Evolutionary conservation across 1,284 basidiomycete genomes (phyloP), one percentile per base, ranked within the genome.

Genomic region (Heterobasidion annosum): DNA sequence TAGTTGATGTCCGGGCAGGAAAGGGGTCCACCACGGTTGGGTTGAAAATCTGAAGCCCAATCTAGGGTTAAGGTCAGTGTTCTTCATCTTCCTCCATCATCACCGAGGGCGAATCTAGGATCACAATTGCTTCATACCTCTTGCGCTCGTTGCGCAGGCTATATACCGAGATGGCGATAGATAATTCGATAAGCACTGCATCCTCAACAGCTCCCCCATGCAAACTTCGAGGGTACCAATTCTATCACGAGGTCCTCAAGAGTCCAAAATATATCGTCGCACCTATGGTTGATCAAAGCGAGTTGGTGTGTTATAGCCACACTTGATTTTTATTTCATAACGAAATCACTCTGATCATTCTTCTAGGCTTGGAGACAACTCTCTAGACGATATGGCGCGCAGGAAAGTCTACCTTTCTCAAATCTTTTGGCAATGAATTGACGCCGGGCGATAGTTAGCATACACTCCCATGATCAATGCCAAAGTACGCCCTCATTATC

Each of bases 381-480:
- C n/a, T 91, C 91, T 8, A 78, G 95, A 53, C 74, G 88, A 56
- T 93, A 97, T 63, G 91, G 94, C 34, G 83, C 81, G 48, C 79
- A 90, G 69, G 87, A 85, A 58, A 62, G 75, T 25, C 49, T 16
- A 15, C 42, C 37, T 57, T 55, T 9, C 64, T 4, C 57, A 59
- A 16, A 12, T 40, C 32, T 35, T 34, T 19, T 35, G 19, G 48
- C 33, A 37, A 54, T 43, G 25, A 35, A 47, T 32, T 48, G 58
- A 37, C 56, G 46, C 34, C 16, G 34, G 34, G 48, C 15, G 46
- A 6, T 55, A 95, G 77, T 77, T 98, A 6, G 80, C 84, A 9
- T 99, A 98, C 67, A 94, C 94, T 1, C 96, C 96, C 5, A 99
- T 99, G 96, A 98, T 99, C 65, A 93, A 97, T 63, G 91, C 94